Base-by-base conservation (phyloP, 192 early-diverging fungal genomes). In the Ramicandelaber brevisporus region DNA sequence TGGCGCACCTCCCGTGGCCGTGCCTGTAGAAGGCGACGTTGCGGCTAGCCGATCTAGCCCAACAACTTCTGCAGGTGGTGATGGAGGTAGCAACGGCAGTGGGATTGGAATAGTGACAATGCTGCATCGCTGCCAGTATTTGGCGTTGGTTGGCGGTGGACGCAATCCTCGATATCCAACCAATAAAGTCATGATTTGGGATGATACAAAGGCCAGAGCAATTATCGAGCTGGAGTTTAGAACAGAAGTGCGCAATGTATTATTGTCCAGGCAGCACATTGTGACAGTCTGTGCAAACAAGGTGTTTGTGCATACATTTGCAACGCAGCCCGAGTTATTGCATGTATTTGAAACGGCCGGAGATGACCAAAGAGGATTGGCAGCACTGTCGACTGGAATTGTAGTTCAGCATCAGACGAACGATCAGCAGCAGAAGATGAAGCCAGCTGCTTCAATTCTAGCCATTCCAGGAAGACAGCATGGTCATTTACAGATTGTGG, bases 101-200 rank as follows among this genome's bases (percentile, higher is more conserved):
- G 74, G 78, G 6, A 69, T 85, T 34, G 61, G 63, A 11, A 60
- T 79, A 2, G 75, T 78, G 5, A 73, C 78, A 30, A 78, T 85
- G 79, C 57, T 85, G 4, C 72, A 73, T 40, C 56, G 78, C 4
- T 73, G 73, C 33, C 87, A 90, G 42, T 81, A 73, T 40, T 54
- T 87, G 19, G 83, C 75, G 0, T 57, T 85, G 28, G 81, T 87
- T 7, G 81, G 76, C 16, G 76, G 76, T 1, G 79, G 79, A 7
- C 61, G 68, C 33, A 73, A 80, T 34, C 81, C 84, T 24, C 60
- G 63, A 40, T 78, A 75, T 30, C 70, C 77, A n/a, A 77, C 77
- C 5, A 83, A 77, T 50, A 72, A 72, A 27, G 83, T 81, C 8
- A 66, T 78, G 24, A 65, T 90, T 27, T 90, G 77, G 63, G 86